Percentiles rank a stretch among this genome's conserved stretches.
These are phyloP conservation scores for Penicillium fimorum DNA, from an alignment of 495 filamentous ascomycete species.

Conservation along the genomic window DNA sequence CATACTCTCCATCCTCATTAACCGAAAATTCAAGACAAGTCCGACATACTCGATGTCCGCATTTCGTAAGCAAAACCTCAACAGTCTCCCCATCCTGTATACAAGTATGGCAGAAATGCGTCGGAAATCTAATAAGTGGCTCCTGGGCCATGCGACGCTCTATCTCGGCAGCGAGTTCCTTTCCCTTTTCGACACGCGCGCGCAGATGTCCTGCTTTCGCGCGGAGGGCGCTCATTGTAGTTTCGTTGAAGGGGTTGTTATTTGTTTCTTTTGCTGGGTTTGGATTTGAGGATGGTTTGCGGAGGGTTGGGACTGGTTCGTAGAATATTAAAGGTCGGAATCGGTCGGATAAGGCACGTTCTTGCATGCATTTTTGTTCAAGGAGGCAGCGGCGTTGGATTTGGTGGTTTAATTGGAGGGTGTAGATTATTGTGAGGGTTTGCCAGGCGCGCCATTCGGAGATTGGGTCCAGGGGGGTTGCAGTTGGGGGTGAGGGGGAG, in stretches of 20 bases:
- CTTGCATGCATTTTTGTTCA: slow-evolving; percentile 24
- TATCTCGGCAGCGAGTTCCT: slow-evolving; percentile 28
- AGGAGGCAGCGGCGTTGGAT: slow-evolving; percentile 27
- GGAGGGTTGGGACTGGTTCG: slow-evolving; percentile 21
- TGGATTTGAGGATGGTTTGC: slow-evolving; percentile 10
- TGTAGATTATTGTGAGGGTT: slow-evolving; percentile 25
- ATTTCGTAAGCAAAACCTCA: slow-evolving; percentile 25
- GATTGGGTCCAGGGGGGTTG: slow-evolving; percentile 15
- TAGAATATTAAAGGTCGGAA: slow-evolving; percentile 26
- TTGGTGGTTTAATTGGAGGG: slow-evolving; percentile 29
- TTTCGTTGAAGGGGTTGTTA: slow-evolving; percentile 1
- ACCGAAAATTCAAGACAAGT: slow-evolving; percentile 27
- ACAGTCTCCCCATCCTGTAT: slow-evolving; percentile 19
- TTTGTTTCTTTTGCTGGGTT: background rate
- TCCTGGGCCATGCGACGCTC: slow-evolving; percentile 22
- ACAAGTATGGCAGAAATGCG: slow-evolving; percentile 32
- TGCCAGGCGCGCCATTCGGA: slow-evolving; percentile 30
- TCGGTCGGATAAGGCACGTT: slow-evolving; percentile 13
- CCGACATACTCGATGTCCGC: slow-evolving; percentile 27
- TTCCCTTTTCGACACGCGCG: slow-evolving; percentile 30
- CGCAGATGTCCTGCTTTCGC: slow-evolving; percentile 20
- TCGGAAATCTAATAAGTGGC: slow-evolving; percentile 15
- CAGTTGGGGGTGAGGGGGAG: background rate
- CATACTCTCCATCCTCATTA: slow-evolving; percentile 18
- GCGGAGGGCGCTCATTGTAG: slow-evolving; percentile 5